A percentile compares a stretch with the other conserved stretches of the same genome.
Conservation (phyloP, 257 asterid genomes). For the Ocimum tenuiflorum region DNA sequence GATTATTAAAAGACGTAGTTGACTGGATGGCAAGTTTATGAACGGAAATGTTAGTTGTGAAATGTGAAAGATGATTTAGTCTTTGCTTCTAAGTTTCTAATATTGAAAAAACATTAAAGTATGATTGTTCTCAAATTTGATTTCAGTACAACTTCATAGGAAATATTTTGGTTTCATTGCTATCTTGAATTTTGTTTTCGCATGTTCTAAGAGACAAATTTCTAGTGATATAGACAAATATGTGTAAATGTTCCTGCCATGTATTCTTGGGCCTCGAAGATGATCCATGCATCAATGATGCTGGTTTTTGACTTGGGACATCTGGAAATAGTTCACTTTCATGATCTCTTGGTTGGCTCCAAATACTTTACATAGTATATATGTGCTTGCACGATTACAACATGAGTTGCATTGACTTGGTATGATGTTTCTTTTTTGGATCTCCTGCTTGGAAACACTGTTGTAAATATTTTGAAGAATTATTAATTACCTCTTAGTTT, state of each 20-base stretch:
- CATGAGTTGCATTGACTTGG: neutral
- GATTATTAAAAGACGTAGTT: neutral
- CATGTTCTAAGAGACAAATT: too few relatives aligned
- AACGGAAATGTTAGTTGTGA: slow-evolving; percentile 6
- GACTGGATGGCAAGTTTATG: neutral
- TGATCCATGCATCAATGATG: neutral
- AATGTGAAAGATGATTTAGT: neutral
- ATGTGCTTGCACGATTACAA: neutral
- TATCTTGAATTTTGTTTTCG: too few relatives aligned
- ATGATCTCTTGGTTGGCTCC: slow-evolving; percentile 10
- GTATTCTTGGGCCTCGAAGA: neutral
- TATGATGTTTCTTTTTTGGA: too few relatives aligned
- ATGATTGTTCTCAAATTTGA: neutral
- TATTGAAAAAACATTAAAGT: neutral
- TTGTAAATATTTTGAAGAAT: too few relatives aligned
- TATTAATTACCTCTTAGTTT: neutral
- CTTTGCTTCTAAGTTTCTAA: too few relatives aligned
- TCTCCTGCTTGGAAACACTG: too few relatives aligned
- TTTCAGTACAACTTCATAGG: neutral
- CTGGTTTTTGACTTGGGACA: slow-evolving; percentile 3
- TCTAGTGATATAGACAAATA: too few relatives aligned
- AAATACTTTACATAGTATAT: neutral
- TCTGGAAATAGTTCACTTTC: neutral
- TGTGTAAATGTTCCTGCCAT: slow-evolving; percentile 3
- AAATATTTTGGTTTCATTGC: slow-evolving; percentile 2